Percentiles rank a stretch among this genome's conserved stretches.
phyloP scores from a whole-genome alignment of 352 stramenopile species.

The Phytopythium oedochilum region DNA sequence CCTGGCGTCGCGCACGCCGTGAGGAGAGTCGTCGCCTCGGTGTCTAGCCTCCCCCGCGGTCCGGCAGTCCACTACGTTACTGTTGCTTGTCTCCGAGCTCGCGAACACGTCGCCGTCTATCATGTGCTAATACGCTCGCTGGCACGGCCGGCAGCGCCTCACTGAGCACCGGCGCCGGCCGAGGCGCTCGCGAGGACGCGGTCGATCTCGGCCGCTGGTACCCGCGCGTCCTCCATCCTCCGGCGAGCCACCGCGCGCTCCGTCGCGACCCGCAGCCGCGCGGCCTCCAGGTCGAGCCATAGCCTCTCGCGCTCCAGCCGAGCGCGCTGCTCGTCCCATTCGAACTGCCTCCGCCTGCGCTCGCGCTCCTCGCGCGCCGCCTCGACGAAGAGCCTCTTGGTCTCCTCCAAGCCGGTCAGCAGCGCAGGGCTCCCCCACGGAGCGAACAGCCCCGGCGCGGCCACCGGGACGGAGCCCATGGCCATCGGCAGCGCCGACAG shows the following conservation, averaged over 20 bases:
- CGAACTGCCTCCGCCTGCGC: constrained; percentile 48
- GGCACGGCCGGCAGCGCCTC: neutral
- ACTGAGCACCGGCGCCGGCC: too few species aligned
- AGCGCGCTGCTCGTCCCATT: constrained; percentile 53
- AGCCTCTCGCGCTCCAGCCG: constrained; percentile 66
- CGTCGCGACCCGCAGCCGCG: constrained; percentile 43
- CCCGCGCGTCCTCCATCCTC: constrained; percentile 41
- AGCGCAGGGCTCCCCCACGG: constrained; percentile 21
- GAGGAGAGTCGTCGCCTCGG: neutral
- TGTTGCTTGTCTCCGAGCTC: neutral
- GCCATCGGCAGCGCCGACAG: constrained; percentile 2
- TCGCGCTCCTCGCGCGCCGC: constrained; percentile 63
- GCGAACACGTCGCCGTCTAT: neutral
- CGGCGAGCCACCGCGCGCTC: constrained; percentile 47
- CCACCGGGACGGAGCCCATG: constrained; percentile 5
- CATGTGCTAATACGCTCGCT: neutral
- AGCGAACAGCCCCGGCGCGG: constrained; percentile 8
- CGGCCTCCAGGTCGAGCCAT: constrained; percentile 46
- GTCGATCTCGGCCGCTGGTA: constrained; percentile 38
- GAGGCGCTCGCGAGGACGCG: neutral
- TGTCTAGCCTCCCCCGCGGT: neutral
- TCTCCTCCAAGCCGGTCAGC: constrained; percentile 35
- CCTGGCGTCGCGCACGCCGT: constrained; percentile 3
- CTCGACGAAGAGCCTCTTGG: constrained; percentile 43
- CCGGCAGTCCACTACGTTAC: neutral